These are phyloP conservation scores for Cytospora schulzeri DNA, from an alignment of 2,329 filamentous ascomycete genomes.

Conservation along the genomic window DNA sequence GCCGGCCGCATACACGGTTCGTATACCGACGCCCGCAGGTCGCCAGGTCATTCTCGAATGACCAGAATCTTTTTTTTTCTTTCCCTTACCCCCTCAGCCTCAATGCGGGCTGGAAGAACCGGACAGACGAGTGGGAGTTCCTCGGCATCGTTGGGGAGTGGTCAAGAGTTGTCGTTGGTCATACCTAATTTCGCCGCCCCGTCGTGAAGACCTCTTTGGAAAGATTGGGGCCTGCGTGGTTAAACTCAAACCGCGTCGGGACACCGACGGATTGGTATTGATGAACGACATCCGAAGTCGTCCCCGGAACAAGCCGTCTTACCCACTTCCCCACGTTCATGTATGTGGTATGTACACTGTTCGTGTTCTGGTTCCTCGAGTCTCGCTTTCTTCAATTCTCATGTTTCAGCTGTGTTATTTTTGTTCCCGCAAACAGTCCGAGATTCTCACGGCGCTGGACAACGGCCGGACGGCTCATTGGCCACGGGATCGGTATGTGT, in stretches of 20 bases:
- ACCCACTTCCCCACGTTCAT: background rate
- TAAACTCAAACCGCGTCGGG: background rate
- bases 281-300: background rate
- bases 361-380: background rate
- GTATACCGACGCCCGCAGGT: background rate
- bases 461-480: too few relatives aligned
- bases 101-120: background rate
- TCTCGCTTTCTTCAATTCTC: background rate
- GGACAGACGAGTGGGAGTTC: background rate
- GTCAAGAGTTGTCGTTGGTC: conserved; percentile 12
- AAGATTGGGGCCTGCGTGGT: conserved; percentile 1
- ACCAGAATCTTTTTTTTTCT: background rate
- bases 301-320: background rate
- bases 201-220: conserved; percentile 6
- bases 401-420: background rate
- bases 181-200: conserved; percentile 11
- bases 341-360: background rate
- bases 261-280: conserved; percentile 1
- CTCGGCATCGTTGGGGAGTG: conserved; percentile 2
- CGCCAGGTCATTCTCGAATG: background rate
- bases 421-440: too few relatives aligned
- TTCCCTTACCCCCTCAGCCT: background rate
- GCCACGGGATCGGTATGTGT: too few relatives aligned
- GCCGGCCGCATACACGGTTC: background rate
- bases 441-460: background rate